These are phyloP conservation scores for Biscutella laevigata DNA, from an alignment of 441 rosid genomes.

Conservation along the genomic window DNA sequence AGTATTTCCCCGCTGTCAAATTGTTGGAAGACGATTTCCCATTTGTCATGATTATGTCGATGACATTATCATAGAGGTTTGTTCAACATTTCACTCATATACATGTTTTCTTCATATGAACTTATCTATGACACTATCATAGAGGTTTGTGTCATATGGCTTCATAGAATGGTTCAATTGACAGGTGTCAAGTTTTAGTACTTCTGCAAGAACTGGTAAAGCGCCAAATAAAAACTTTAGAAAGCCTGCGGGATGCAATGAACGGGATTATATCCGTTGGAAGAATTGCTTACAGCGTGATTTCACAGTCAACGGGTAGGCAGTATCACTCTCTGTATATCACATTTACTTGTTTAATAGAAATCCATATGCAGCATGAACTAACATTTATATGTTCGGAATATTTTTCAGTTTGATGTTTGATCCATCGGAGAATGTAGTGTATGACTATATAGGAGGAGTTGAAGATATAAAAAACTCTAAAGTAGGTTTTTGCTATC, in stretches of 20 bases:
- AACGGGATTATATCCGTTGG: conserved; percentile 35
- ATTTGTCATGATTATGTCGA: conserved; percentile 38
- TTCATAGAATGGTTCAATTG: not conserved
- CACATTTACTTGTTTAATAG: not conserved
- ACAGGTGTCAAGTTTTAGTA: conserved; percentile 40
- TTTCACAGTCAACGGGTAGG: conserved; percentile 39
- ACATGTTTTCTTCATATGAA: not conserved
- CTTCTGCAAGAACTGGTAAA: conserved; percentile 28
- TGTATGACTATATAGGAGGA: conserved; percentile 42
- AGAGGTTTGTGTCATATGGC: not conserved
- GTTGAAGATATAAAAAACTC: conserved; percentile 34
- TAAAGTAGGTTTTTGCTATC: conserved; percentile 26
- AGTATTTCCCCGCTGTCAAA: conserved; percentile 28
- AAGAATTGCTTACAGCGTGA: conserved; percentile 37
- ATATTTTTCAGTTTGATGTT: conserved; percentile 34
- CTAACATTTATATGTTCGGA: conserved; percentile 3
- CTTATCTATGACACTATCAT: not conserved
- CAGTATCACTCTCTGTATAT: not conserved
- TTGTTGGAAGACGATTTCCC: conserved; percentile 42
- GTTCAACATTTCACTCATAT: conserved; percentile 8
- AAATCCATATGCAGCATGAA: not conserved
- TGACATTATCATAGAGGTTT: conserved; percentile 35
- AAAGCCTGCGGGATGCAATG: conserved; percentile 33
- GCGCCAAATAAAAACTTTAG: conserved; percentile 14
- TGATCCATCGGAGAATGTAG: conserved; percentile 32